A percentile compares a stretch with the other conserved stretches of the same genome.
Evolutionary conservation across 805 yeast species (phyloP).

Genomic region (Torulaspora quercuum): DNA sequence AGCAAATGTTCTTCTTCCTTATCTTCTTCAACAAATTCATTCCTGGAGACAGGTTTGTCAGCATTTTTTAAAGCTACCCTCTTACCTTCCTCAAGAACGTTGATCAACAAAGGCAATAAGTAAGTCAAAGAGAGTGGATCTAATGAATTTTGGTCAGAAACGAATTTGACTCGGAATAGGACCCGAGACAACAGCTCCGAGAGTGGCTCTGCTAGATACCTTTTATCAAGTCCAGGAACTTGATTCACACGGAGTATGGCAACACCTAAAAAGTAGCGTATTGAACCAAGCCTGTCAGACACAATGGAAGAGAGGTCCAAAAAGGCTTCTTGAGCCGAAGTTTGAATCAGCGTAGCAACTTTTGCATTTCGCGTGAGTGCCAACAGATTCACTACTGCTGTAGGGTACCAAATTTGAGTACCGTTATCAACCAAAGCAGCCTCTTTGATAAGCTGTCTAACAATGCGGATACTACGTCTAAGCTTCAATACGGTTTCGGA

Average conservation of each 20-base stretch:
- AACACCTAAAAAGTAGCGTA: constrained; percentile 58
- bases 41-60: constrained; percentile 49
- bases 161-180: constrained; percentile 69
- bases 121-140: constrained; percentile 68
- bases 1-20: constrained; percentile 84
- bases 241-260: constrained; percentile 61
- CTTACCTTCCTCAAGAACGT: constrained; percentile 66
- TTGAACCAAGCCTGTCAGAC: constrained; percentile 49
- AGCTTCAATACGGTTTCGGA: constrained; percentile 38
- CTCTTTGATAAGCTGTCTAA: constrained; percentile 51
- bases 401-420: constrained; percentile 64
- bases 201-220: constrained; percentile 50
- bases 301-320: constrained; percentile 52
- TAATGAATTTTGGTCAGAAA: constrained; percentile 68
- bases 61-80: constrained; percentile 51
- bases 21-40: constrained; percentile 76
- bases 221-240: constrained; percentile 44
- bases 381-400: constrained; percentile 52
- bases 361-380: constrained; percentile 40
- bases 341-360: constrained; percentile 41
- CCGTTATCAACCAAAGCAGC: constrained; percentile 61
- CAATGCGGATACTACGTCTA: constrained; percentile 50
- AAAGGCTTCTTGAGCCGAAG: constrained; percentile 47
- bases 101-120: constrained; percentile 67
- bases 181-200: constrained; percentile 58